These are phyloP conservation scores for Lantana camara DNA, from an alignment of 257 asterid genomes.

Conservation along the genomic window DNA sequence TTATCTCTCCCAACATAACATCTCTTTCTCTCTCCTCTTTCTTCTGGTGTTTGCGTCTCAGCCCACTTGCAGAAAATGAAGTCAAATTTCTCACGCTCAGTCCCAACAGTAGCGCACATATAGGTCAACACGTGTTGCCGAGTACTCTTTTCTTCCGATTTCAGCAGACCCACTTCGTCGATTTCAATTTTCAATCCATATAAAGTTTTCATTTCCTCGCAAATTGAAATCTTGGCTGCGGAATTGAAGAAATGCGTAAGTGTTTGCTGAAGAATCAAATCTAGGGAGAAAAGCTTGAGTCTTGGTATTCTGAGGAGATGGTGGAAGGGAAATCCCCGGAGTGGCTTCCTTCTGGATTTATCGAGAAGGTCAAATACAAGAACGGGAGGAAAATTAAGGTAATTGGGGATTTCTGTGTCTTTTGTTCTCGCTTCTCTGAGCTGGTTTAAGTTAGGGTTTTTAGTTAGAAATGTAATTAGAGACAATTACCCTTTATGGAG, in stretches of 20 bases:
- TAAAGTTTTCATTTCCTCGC: background rate
- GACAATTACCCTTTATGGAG: background rate
- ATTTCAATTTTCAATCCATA: background rate
- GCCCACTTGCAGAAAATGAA: constrained; percentile 17
- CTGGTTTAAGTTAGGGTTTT: background rate
- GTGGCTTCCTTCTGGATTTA: constrained; percentile 68
- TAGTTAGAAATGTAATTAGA: background rate
- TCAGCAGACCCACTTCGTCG: background rate
- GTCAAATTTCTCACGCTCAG: constrained; percentile 16
- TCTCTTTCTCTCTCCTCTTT: no score
- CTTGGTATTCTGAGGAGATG: constrained; percentile 44
- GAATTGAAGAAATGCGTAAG: background rate
- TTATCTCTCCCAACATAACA: no score
- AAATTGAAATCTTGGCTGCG: background rate
- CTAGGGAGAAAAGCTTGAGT: background rate
- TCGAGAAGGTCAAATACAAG: constrained; percentile 42
- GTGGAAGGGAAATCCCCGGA: constrained; percentile 43
- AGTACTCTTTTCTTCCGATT: constrained; percentile 3
- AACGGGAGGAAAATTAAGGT: constrained; percentile 67
- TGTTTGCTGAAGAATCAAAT: background rate
- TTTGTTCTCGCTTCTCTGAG: background rate
- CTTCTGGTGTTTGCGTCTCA: no score
- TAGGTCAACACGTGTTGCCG: constrained; percentile 30
- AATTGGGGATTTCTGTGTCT: background rate
- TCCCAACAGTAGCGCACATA: background rate